Evolutionary conservation across 2,329 filamentous ascomycete species (phyloP).

Genomic region (Talaromyces sp.): DNA sequence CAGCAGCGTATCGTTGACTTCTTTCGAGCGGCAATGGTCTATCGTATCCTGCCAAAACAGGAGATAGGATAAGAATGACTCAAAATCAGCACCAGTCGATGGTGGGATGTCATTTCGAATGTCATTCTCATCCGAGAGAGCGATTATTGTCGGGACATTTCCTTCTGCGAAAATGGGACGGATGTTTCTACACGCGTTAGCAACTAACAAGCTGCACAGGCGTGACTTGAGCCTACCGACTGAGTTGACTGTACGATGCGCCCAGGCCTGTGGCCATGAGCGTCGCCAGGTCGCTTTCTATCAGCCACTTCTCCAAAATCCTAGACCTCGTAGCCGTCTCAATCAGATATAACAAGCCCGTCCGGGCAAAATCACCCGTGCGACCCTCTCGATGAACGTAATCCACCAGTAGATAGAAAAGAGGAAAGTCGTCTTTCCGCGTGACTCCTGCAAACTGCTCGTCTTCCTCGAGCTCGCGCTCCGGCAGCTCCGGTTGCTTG

Average conservation of each 20-base stretch:
- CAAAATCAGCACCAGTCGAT: conserved; percentile 81
- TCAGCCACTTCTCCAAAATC: conserved; percentile 87
- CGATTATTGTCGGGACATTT: conserved; percentile 70
- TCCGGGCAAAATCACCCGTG: conserved; percentile 91
- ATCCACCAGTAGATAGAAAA: conserved; percentile 93
- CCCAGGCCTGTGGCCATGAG: conserved; percentile 95
- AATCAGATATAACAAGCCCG: conserved; percentile 90
- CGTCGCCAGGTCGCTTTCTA: conserved; percentile 92
- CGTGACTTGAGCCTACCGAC: conserved; percentile 41
- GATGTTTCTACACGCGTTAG: conserved; percentile 56
- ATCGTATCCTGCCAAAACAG: conserved; percentile 98
- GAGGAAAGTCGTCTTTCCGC: conserved; percentile 85
- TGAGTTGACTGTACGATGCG: conserved; percentile 65
- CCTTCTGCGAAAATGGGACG: conserved; percentile 73
- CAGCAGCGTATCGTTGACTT: conserved; percentile 86
- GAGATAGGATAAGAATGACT: conserved; percentile 90
- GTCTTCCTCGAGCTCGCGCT: conserved; percentile 44
- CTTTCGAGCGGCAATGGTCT: conserved; percentile 86
- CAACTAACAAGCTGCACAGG: neutral
- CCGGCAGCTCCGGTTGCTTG: conserved; percentile 34
- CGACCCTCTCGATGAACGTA: conserved; percentile 95
- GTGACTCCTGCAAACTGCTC: conserved; percentile 77
- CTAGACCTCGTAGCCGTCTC: conserved; percentile 82
- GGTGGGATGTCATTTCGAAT: conserved; percentile 67
- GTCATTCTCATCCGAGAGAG: conserved; percentile 81